Base-by-base conservation (phyloP, 148 eudicot species). In the Camellia japonica region DNA sequence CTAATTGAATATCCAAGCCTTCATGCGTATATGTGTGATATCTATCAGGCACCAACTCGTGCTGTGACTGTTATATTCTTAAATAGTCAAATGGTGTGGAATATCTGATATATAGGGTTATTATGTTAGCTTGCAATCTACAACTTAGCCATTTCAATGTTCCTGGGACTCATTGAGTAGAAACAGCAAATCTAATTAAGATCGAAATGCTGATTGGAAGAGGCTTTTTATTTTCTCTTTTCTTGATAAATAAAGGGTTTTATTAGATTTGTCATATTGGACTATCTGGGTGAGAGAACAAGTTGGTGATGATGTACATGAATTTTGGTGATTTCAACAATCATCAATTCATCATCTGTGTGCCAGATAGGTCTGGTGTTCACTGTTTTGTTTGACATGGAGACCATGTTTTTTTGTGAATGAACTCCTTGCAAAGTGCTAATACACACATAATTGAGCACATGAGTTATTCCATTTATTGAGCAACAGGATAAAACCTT, bases 1-100 rank as follows among this genome's bases (percentile, higher is more conserved):
- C 80, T 93, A 76, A 81, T 96, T n/a, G 99, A 96, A 80, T 93
- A 93, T 77, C 81, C 83, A 30, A 92, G 90, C 82, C 93, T 96
- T 77, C 89, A 96, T 78, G 97, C 88, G 14, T 96, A 91, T 77
- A 69, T 88, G 88, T 84, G 95, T 62, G 98, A 93, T 73, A 93
- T 96, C 67, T 96, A 93, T 84, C 99, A 93, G 99, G 99, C 93
- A 89, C 13, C 23, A 66, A 55, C 72, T 49, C 38, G 20, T 68
- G 68, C 66, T 69, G 38, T 49, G 43, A 20, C 38, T 58, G 38
- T 78, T 23, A 46, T 66, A 11, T 51, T n/a, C 47, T 60, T 6
- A 30, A 1, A 46, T 16, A 2, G 8, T 44, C 13, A 15, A 75
- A 19, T 14, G 70, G 44, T 44, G 72, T 43, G 13, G 51, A 16